These are phyloP conservation scores for Secale cereale DNA, from an alignment of 176 grass and related monocot genomes.

Conservation along the genomic window DNA sequence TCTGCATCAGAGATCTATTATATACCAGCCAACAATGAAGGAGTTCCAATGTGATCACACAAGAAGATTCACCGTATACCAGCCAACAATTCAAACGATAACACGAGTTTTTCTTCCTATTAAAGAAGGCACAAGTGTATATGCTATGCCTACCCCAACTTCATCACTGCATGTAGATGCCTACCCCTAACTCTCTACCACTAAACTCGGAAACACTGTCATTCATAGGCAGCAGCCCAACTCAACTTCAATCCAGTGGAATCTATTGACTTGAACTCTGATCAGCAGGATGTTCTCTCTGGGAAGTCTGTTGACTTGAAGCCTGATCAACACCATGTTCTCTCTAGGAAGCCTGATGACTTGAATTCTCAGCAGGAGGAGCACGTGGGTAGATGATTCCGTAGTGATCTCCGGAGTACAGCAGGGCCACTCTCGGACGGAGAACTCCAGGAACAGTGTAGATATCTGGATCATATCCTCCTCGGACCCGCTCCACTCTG, in stretches of 20 bases:
- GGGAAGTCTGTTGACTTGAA: neutral
- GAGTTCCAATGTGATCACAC: neutral
- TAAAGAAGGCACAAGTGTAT: neutral
- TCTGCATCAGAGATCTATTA: neutral
- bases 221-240: neutral
- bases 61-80: neutral
- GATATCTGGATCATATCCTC: neutral
- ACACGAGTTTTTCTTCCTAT: neutral
- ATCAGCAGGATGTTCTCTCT: neutral
- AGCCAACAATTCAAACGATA: neutral
- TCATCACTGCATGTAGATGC: neutral
- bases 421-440: slow-evolving; percentile 20
- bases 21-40: neutral
- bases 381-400: slow-evolving; percentile 24
- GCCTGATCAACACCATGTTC: neutral
- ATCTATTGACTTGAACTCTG: neutral
- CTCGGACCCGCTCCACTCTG: slow-evolving; percentile 16
- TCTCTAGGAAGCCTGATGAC: neutral
- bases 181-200: neutral
- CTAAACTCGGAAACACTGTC: neutral
- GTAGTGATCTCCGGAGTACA: slow-evolving; percentile 16
- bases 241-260: neutral
- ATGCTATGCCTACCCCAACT: neutral
- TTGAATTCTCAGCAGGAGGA: neutral
- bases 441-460: neutral